phyloP scores from a whole-genome alignment of 2,329 filamentous ascomycete genomes.

The Chalara sp. region DNA sequence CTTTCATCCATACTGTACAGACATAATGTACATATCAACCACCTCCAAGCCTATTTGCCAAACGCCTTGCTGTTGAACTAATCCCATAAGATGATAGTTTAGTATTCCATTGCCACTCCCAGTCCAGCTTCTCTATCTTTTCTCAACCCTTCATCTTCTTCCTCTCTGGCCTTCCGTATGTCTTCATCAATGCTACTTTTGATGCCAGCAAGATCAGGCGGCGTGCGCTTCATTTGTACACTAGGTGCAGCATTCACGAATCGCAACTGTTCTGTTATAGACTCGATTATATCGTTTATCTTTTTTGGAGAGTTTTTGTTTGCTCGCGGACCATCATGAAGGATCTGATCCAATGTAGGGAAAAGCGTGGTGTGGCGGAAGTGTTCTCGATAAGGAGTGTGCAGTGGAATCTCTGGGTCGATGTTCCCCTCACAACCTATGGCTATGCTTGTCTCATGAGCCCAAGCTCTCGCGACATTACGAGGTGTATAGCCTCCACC shows the following conservation, averaged over 20 bases:
- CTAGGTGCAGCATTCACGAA: slow-evolving; percentile 83
- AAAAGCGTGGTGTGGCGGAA: slow-evolving; percentile 86
- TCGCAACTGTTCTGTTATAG: slow-evolving; percentile 76
- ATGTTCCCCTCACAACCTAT: slow-evolving; percentile 69
- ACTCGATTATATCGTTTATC: slow-evolving; percentile 66
- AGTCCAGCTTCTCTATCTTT: slow-evolving; percentile 49
- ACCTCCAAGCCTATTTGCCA: background rate
- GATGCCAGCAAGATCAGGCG: slow-evolving; percentile 64
- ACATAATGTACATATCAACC: no score
- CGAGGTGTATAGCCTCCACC: slow-evolving; percentile 94
- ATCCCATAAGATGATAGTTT: background rate
- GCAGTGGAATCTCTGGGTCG: slow-evolving; percentile 63
- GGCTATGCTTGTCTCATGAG: slow-evolving; percentile 89
- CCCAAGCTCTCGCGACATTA: slow-evolving; percentile 95
- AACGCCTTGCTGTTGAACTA: slow-evolving; percentile 7
- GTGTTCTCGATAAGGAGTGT: slow-evolving; percentile 80
- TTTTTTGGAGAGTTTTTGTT: slow-evolving; percentile 78
- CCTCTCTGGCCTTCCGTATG: slow-evolving; percentile 57
- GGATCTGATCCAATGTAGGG: slow-evolving; percentile 70
- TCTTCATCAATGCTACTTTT: slow-evolving; percentile 63
- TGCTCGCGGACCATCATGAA: slow-evolving; percentile 51
- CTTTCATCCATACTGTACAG: no score
- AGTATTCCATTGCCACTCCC: slow-evolving; percentile 48
- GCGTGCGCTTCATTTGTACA: slow-evolving; percentile 76
- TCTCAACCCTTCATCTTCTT: slow-evolving; percentile 47